Percentiles rank a stretch among this genome's conserved stretches.
Evolutionary conservation across 371 early-diverging fungal species (phyloP).

Genomic region (Saksenaea oblongispora): DNA sequence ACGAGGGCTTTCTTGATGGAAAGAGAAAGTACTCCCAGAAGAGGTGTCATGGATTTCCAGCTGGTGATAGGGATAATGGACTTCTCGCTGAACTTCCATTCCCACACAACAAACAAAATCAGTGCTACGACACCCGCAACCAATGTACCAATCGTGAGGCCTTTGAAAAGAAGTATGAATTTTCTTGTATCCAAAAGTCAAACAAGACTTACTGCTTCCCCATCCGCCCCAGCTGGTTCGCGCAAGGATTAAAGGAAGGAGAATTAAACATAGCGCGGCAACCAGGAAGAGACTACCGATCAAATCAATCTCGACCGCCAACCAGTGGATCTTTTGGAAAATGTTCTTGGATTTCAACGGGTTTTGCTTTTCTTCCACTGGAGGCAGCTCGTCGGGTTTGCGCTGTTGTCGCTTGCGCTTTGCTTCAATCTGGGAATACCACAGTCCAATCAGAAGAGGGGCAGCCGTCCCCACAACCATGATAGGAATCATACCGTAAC

Average conservation of each 20-base stretch:
- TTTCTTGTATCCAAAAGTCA: background rate
- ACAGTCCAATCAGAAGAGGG: constrained; percentile 35
- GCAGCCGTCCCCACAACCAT: constrained; percentile 28
- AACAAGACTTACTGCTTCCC: constrained; percentile 16
- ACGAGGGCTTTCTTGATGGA: constrained; percentile 5
- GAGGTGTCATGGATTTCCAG: constrained; percentile 39
- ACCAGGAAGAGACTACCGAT: constrained; percentile 47
- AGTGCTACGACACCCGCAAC: constrained; percentile 24
- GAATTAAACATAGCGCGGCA: constrained; percentile 31
- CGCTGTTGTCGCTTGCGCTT: constrained; percentile 6
- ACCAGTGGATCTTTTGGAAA: constrained; percentile 20
- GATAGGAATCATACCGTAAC: constrained; percentile 22
- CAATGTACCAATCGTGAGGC: constrained; percentile 28
- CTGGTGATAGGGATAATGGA: constrained; percentile 44
- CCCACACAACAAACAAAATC: constrained; percentile 34
- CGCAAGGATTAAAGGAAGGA: constrained; percentile 46
- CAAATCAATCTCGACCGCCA: constrained; percentile 37
- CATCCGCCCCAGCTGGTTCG: constrained; percentile 40
- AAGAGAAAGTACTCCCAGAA: constrained; percentile 36
- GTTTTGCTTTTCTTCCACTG: background rate
- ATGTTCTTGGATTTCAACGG: constrained; percentile 9
- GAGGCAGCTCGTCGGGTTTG: background rate
- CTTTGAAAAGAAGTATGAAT: background rate
- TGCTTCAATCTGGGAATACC: constrained; percentile 16
- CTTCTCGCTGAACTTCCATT: constrained; percentile 28